Evolutionary conservation across 257 asterid genomes (phyloP).

Genomic region (Datura wrightii): DNA sequence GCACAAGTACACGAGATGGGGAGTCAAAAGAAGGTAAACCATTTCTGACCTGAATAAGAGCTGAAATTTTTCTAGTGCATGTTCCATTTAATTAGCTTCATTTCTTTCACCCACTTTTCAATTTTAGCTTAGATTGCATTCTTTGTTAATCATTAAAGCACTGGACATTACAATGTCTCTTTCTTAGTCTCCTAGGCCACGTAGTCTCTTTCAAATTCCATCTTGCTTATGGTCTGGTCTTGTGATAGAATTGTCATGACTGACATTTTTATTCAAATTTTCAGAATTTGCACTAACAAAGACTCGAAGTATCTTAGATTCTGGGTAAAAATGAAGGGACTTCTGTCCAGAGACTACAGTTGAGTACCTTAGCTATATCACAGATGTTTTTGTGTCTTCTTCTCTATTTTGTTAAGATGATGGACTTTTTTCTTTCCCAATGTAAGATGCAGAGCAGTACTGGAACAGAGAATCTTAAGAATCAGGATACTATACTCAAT

Average conservation of each 20-base stretch:
- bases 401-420: conserved; percentile 31
- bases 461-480: conserved; percentile 37
- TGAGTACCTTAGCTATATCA: conserved; percentile 41
- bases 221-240: conserved; percentile 16
- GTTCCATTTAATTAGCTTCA: conserved; percentile 21
- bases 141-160: not conserved
- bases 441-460: conserved; percentile 49
- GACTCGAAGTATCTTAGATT: conserved; percentile 44
- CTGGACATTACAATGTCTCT: not conserved
- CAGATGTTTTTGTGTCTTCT: conserved; percentile 35
- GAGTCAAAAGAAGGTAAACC: conserved; percentile 51
- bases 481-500: conserved; percentile 67
- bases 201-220: conserved; percentile 3
- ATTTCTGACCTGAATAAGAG: conserved; percentile 20
- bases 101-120: conserved; percentile 23
- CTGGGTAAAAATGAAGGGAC: conserved; percentile 63
- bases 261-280: conserved; percentile 26
- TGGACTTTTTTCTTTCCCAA: conserved; percentile 35
- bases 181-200: not conserved
- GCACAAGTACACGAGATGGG: conserved; percentile 14
- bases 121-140: not conserved
- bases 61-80: not conserved
- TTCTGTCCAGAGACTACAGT: conserved; percentile 50
- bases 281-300: conserved; percentile 54
- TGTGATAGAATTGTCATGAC: conserved; percentile 9